A percentile compares a stretch with the other conserved stretches of the same genome.
Evolutionary conservation across 2,329 filamentous ascomycete species (phyloP).

Genomic region (Exophiala mesophila): DNA sequence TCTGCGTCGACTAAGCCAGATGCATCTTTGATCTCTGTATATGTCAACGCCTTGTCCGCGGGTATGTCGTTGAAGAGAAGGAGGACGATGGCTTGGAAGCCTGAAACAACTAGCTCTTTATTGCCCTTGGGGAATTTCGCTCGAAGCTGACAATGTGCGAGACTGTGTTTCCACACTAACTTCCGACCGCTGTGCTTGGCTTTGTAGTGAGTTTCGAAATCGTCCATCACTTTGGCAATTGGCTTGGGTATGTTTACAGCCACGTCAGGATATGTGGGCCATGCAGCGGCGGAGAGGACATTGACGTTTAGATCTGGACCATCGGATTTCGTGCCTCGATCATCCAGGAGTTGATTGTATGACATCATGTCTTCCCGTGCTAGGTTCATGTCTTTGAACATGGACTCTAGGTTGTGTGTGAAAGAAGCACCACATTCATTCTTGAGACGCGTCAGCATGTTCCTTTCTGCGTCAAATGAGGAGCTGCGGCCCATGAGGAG

Average conservation of each 20-base stretch:
- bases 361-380: constrained; percentile 88
- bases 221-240: constrained; percentile 69
- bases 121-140: constrained; percentile 72
- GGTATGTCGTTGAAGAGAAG: constrained; percentile 77
- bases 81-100: constrained; percentile 86
- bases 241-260: constrained; percentile 68
- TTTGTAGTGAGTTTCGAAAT: constrained; percentile 82
- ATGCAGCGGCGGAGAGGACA: constrained; percentile 84
- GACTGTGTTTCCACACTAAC: constrained; percentile 83
- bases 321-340: constrained; percentile 50
- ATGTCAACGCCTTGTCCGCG: constrained; percentile 61
- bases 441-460: constrained; percentile 88
- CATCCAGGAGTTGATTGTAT: constrained; percentile 66
- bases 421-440: constrained; percentile 90
- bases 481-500: constrained; percentile 88
- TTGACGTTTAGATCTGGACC: constrained; percentile 74
- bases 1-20: constrained; percentile 73
- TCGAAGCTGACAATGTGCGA: constrained; percentile 85
- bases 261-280: constrained; percentile 84
- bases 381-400: constrained; percentile 98
- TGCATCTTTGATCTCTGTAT: constrained; percentile 67
- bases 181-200: constrained; percentile 82
- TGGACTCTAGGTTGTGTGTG: constrained; percentile 94
- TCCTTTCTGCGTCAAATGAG: constrained; percentile 89
- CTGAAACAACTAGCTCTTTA: constrained; percentile 87